Evolutionary conservation across 1,284 basidiomycete genomes (phyloP).

Genomic region (Hypsizygus ulmarius): DNA sequence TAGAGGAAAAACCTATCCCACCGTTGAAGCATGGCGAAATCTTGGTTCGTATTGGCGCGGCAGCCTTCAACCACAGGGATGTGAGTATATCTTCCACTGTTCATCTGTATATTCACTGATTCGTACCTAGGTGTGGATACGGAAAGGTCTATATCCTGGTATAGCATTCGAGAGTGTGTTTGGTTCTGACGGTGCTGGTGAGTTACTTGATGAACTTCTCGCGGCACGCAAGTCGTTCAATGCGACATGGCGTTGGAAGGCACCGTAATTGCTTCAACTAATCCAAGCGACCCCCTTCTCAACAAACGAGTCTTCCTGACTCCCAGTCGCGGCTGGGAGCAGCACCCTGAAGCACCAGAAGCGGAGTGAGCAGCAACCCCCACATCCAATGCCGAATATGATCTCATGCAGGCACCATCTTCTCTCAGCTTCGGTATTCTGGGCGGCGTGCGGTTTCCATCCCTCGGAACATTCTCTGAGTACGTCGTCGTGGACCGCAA

Average conservation of each 20-base stretch:
- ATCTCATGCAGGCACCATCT: slow-evolving; percentile 9
- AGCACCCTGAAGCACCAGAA: slow-evolving; percentile 60
- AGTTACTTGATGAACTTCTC: slow-evolving; percentile 7
- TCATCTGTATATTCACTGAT: neutral
- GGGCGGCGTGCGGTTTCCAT: slow-evolving; percentile 51
- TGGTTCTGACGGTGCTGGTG: slow-evolving; percentile 76
- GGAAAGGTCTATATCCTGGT: slow-evolving; percentile 67
- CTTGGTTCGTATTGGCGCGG: slow-evolving; percentile 65
- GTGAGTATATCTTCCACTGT: slow-evolving; percentile 39
- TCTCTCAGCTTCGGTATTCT: slow-evolving; percentile 53
- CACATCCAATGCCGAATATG: neutral
- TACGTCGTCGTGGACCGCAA: slow-evolving; percentile 73
- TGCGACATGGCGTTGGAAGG: slow-evolving; percentile 38
- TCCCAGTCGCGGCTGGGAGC: slow-evolving; percentile 76
- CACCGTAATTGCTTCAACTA: slow-evolving; percentile 55
- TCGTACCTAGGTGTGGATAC: slow-evolving; percentile 63
- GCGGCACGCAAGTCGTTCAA: neutral
- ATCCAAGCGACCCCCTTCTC: slow-evolving; percentile 55
- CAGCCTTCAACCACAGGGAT: slow-evolving; percentile 79
- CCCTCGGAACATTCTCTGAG: slow-evolving; percentile 74
- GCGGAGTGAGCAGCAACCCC: slow-evolving; percentile 30
- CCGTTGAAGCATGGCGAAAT: slow-evolving; percentile 54
- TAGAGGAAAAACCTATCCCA: slow-evolving; percentile 49
- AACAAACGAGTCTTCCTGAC: slow-evolving; percentile 69
- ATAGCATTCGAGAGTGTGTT: slow-evolving; percentile 60